Conservation (phyloP, 371 early-diverging fungal species). For the Mucor velutinosus region DNA sequence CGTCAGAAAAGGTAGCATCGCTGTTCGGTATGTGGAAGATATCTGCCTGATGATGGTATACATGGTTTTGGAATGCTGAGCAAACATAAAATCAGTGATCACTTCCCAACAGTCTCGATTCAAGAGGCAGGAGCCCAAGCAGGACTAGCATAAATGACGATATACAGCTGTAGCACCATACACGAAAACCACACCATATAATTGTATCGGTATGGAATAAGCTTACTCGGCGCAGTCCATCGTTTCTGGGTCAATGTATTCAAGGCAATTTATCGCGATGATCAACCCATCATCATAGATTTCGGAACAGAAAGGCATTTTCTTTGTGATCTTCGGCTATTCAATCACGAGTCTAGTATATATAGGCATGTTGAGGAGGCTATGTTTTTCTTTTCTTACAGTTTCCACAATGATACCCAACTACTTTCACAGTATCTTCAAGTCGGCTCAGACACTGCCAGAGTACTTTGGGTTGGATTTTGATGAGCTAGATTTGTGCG, state of each 20-base stretch:
- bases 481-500: background rate
- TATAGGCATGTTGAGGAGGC: background rate
- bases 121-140: background rate
- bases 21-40: background rate
- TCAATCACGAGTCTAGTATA: background rate
- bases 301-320: background rate
- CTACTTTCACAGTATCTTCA: background rate
- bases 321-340: background rate
- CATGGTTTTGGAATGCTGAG: background rate
- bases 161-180: background rate
- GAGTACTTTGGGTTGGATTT: background rate
- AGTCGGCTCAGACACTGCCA: background rate
- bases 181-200: background rate
- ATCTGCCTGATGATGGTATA: background rate
- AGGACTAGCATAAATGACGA: background rate
- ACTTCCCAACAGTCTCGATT: background rate
- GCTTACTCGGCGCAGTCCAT: background rate
- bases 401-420: background rate
- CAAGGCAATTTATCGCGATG: background rate
- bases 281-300: background rate
- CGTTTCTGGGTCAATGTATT: background rate
- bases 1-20: conserved; percentile 2
- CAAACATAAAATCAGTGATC: background rate
- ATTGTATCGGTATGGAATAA: background rate
- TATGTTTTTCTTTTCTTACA: background rate